Evolutionary conservation across 2,329 filamentous ascomycete species (phyloP).

Genomic region (Venturia oleaginea): DNA sequence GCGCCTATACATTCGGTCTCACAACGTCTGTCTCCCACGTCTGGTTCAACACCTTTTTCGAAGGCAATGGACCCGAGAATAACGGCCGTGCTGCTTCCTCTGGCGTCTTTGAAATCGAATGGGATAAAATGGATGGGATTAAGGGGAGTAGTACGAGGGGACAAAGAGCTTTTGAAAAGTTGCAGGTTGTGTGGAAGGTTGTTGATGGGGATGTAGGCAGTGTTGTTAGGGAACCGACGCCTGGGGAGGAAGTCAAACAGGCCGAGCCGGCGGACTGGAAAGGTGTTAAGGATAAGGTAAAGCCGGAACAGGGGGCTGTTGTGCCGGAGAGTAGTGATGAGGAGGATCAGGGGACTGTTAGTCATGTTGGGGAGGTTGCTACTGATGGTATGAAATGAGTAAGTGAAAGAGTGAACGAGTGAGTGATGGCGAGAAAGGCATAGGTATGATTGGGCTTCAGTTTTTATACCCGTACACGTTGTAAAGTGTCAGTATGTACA

Average conservation of each 20-base stretch:
- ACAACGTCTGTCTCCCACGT: slow-evolving; percentile 89
- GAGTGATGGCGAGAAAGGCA: too few species aligned
- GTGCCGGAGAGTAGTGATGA: neutral
- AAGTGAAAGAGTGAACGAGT: neutral
- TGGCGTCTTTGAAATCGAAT: slow-evolving; percentile 63
- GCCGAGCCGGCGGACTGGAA: slow-evolving; percentile 66
- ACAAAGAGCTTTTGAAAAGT: slow-evolving; percentile 60
- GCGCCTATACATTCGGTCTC: slow-evolving; percentile 50
- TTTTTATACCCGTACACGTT: neutral
- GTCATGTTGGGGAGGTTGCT: neutral
- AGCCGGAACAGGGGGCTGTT: neutral
- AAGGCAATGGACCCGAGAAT: slow-evolving; percentile 66
- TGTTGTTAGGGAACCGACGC: slow-evolving; percentile 53
- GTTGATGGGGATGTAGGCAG: slow-evolving; percentile 21
- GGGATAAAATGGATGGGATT: slow-evolving; percentile 83
- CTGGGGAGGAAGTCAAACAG: slow-evolving; percentile 62
- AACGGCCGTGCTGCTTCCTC: slow-evolving; percentile 57
- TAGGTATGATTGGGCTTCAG: too few species aligned
- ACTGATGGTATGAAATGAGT: neutral
- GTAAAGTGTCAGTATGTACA: too few species aligned
- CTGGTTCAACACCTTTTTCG: slow-evolving; percentile 95
- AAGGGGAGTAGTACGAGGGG: slow-evolving; percentile 83
- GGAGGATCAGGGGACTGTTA: neutral
- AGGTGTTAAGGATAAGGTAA: neutral
- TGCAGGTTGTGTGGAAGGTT: slow-evolving; percentile 76